A percentile compares a stretch with the other conserved stretches of the same genome.
phyloP scores from a whole-genome alignment of 495 filamentous ascomycete genomes.

The Aspergillus saccharolyticus region DNA sequence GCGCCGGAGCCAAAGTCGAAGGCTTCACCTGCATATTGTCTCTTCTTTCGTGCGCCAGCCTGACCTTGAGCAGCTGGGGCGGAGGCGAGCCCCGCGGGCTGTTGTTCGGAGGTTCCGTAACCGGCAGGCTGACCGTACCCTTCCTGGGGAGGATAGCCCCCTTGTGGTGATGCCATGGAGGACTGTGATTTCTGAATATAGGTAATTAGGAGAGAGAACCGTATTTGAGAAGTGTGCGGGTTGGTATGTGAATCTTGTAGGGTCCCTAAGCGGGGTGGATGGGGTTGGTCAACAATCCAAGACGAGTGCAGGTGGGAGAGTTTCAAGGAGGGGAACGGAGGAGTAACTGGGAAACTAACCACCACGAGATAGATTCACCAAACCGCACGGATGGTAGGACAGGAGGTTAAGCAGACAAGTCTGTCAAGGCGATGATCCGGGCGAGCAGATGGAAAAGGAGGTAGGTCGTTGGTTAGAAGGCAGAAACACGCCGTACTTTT shows the following conservation, averaged over 20 bases:
- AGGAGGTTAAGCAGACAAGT: neutral
- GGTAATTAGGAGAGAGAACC: slow-evolving; percentile 4
- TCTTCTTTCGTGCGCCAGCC: slow-evolving; percentile 71
- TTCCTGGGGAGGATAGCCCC: slow-evolving; percentile 57
- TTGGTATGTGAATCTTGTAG: slow-evolving; percentile 11
- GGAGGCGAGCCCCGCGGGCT: slow-evolving; percentile 26
- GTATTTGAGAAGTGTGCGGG: slow-evolving; percentile 1
- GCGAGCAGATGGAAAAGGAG: neutral
- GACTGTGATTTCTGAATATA: slow-evolving; percentile 9
- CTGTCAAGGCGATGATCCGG: neutral
- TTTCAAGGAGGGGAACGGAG: slow-evolving; percentile 6
- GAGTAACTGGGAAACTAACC: slow-evolving; percentile 16
- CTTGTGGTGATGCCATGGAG: slow-evolving; percentile 56
- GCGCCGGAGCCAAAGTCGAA: slow-evolving; percentile 89
- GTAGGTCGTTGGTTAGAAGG: slow-evolving; percentile 1
- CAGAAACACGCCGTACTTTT: neutral
- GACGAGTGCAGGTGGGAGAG: neutral
- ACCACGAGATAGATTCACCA: slow-evolving; percentile 5
- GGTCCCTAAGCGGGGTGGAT: slow-evolving; percentile 16
- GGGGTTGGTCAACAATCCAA: slow-evolving; percentile 11
- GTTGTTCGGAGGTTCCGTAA: slow-evolving; percentile 36
- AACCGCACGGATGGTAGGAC: neutral
- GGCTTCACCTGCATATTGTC: slow-evolving; percentile 87
- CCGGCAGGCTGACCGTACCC: slow-evolving; percentile 48
- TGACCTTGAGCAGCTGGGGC: slow-evolving; percentile 26